These are phyloP conservation scores for Verbena officinalis DNA, from an alignment of 257 asterid species.

Conservation along the genomic window DNA sequence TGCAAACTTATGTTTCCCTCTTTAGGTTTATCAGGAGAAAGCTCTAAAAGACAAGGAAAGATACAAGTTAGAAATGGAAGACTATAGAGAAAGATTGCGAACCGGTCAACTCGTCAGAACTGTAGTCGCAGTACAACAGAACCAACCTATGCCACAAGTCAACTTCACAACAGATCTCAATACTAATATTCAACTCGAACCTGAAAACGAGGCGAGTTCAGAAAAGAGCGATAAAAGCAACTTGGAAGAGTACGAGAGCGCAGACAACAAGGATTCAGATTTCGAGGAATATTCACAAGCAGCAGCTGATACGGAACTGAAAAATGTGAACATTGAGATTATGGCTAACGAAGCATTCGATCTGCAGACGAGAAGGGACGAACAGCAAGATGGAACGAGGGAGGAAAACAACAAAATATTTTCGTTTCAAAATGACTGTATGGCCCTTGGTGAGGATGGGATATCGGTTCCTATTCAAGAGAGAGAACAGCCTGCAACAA, in stretches of 20 bases:
- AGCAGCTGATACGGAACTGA: conserved; percentile 24
- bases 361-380: conserved; percentile 31
- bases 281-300: conserved; percentile 29
- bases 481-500: too few relatives aligned
- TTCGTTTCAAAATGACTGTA: background rate
- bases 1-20: conserved; percentile 10
- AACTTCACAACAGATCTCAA: conserved; percentile 32
- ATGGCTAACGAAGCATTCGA: conserved; percentile 37
- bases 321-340: conserved; percentile 36
- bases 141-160: conserved; percentile 19
- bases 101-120: conserved; percentile 34
- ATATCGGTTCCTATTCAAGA: too few relatives aligned
- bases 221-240: conserved; percentile 25
- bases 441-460: too few relatives aligned
- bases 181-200: conserved; percentile 31
- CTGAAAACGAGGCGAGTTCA: conserved; percentile 34
- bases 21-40: conserved; percentile 83
- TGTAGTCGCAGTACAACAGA: conserved; percentile 35
- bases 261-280: conserved; percentile 26
- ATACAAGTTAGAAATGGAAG: conserved; percentile 75
- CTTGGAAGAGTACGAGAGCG: conserved; percentile 39
- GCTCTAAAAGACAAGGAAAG: conserved; percentile 80
- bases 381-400: conserved; percentile 9
- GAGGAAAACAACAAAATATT: conserved; percentile 5
- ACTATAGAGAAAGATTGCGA: conserved; percentile 51